Conservation (phyloP, 306 rosid species). For the Fragaria nilgerrensis region DNA sequence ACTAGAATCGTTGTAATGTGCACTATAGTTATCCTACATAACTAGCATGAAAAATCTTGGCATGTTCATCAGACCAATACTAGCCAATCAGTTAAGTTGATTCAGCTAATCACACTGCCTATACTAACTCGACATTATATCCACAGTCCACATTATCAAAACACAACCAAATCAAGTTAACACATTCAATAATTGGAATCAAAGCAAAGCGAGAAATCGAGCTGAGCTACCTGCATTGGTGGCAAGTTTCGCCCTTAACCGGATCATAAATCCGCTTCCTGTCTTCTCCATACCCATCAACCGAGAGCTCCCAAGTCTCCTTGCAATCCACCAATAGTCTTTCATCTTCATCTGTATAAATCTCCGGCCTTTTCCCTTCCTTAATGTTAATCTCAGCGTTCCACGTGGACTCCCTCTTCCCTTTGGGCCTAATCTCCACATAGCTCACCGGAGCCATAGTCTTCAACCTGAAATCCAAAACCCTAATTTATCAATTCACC, state of each 20-base stretch:
- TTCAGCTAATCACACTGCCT: not conserved
- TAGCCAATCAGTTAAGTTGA: not conserved
- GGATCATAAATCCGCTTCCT: conserved; percentile 62
- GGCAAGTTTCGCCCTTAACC: conserved; percentile 63
- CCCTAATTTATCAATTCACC: not conserved
- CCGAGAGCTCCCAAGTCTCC: conserved; percentile 53
- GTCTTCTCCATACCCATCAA: conserved; percentile 68
- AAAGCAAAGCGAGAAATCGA: not conserved
- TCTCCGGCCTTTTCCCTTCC: conserved; percentile 63
- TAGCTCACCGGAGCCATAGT: conserved; percentile 51
- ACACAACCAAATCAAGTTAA: not conserved
- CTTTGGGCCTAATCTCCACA: conserved; percentile 13
- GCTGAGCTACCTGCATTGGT: conserved; percentile 66
- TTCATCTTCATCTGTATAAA: conserved; percentile 65
- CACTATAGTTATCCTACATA: not conserved
- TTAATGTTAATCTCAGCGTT: conserved; percentile 37
- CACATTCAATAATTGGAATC: not conserved
- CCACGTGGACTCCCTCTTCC: conserved; percentile 12
- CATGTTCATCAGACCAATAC: not conserved
- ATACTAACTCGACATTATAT: not conserved
- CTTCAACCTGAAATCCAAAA: conserved; percentile 48
- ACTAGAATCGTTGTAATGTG: not conserved
- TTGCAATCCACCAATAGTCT: conserved; percentile 65
- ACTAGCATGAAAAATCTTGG: not conserved
- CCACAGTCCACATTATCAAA: not conserved